Evolutionary conservation across 2,329 filamentous ascomycete species (phyloP).

Genomic region (Apiospora malaysiana): DNA sequence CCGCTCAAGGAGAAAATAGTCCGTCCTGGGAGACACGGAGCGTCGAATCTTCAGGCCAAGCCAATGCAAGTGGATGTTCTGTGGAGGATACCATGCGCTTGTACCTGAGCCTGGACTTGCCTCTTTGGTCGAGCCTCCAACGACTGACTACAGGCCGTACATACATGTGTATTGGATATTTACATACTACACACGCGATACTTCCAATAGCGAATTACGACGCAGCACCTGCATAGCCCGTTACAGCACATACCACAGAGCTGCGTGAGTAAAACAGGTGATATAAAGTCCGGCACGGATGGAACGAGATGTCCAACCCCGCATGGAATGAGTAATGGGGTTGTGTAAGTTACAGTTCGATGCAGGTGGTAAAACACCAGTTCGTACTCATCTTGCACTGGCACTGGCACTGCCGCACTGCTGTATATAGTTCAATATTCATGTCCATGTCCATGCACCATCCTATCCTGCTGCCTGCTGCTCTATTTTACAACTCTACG

Average conservation of each 20-base stretch:
- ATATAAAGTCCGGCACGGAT: slow-evolving; percentile 14
- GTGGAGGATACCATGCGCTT: background rate
- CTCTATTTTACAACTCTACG: too few relatives aligned
- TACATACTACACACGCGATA: too few relatives aligned
- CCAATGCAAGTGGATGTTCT: background rate
- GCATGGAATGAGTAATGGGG: background rate
- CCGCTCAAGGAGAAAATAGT: background rate
- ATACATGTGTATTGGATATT: too few relatives aligned
- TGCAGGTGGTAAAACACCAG: background rate
- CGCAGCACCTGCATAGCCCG: background rate
- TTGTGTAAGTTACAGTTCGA: slow-evolving; percentile 5
- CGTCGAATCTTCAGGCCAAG: background rate
- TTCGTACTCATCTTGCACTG: background rate
- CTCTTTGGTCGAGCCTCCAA: background rate
- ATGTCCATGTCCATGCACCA: background rate
- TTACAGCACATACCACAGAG: background rate
- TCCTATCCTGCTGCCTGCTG: too few relatives aligned
- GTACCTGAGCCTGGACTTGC: background rate
- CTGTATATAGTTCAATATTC: background rate
- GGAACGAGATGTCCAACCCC: background rate
- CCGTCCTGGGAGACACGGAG: background rate
- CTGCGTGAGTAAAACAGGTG: background rate
- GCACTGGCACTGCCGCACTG: too few relatives aligned
- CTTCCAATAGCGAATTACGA: background rate
- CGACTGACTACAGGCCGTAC: too few relatives aligned